Base-by-base conservation (phyloP, 2,329 filamentous ascomycete species). In the Hortaea sp. region DNA sequence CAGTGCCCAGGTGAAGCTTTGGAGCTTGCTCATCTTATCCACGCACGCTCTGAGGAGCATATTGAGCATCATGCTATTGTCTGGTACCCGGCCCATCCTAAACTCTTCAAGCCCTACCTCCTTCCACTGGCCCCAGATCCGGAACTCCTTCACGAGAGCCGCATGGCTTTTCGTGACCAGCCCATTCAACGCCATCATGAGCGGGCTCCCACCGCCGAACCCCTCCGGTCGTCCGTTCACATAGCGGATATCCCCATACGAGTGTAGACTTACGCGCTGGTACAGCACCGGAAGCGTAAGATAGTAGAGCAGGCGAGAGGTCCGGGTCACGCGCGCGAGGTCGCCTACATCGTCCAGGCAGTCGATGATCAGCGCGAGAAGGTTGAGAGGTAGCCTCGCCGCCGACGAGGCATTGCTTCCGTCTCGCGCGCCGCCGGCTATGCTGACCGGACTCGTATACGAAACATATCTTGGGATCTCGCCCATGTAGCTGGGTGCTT, bases 281-380 rank as follows among this genome's bases (percentile, higher is more conserved):
- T 81, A 82, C 37, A 82, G 71, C 47, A 75, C 76, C 13, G 79
- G 78, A 2, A 81, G 66, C 31, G 75, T 70, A 76, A 82, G 81
- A 64, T 82, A 82, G 54, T 81, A 78, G 54, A 81, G 70, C 37
- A 82, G 69, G 10, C 77, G 71, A 50, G 75, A 80, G 43, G 78
- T 79, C 47, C 77, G 71, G 51, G 77, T 79, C 44, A 80, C 62
- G 49, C 76, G 70, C 30, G 77, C 76, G 28, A 82, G 70, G 57
- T 81, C 78, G 49, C 64, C 73, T 39, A 70, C 67, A 65, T 80
- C 69, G 51, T 81, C 75, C 41, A 82, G 74, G 58, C 75, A 68
- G 39, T 72, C 69, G 43, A 81, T 66, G 47, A 81, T 79, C 48
- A 72, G 65, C 30, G 73, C 75, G 49, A 82, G 70, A 38, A 81